These are phyloP conservation scores for Marasmius fiardii DNA, from an alignment of 1,284 basidiomycete species.

Conservation along the genomic window DNA sequence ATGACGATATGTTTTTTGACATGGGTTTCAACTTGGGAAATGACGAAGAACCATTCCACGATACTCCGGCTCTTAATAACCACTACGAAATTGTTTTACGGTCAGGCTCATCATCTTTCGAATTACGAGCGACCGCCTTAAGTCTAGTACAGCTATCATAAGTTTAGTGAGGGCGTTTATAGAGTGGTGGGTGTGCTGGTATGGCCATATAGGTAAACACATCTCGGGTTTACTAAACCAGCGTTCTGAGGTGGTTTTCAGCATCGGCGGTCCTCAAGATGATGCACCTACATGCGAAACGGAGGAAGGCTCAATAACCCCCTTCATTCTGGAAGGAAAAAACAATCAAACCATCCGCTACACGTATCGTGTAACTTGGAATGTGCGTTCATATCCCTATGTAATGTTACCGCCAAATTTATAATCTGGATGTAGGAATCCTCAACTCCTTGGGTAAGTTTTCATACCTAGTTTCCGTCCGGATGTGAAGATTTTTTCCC, in stretches of 20 bases:
- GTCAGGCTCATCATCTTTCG: constrained; percentile 33
- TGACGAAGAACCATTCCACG: constrained; percentile 52
- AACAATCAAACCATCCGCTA: constrained; percentile 74
- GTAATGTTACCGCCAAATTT: constrained; percentile 2
- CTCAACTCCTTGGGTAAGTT: constrained; percentile 75
- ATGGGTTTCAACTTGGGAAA: constrained; percentile 83
- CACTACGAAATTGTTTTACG: constrained; percentile 85
- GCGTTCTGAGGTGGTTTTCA: constrained; percentile 23
- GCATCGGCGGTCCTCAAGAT: constrained; percentile 58
- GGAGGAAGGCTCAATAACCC: constrained; percentile 28
- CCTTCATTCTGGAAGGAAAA: constrained; percentile 64
- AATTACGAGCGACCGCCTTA: constrained; percentile 7
- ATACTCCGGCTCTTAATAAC: constrained; percentile 79
- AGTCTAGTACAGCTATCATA: constrained; percentile 67
- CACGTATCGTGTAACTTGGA: constrained; percentile 89
- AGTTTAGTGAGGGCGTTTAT: constrained; percentile 62
- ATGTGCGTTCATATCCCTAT: constrained; percentile 44
- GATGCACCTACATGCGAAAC: constrained; percentile 36
- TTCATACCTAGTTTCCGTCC: background rate
- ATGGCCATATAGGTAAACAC: constrained; percentile 74
- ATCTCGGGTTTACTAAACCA: background rate
- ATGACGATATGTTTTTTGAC: constrained; percentile 84
- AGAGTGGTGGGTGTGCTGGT: constrained; percentile 91
- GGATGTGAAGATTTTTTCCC: constrained; percentile 16
- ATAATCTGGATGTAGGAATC: constrained; percentile 54